Percentiles rank a stretch among this genome's conserved stretches.
phyloP scores from a whole-genome alignment of 2,329 filamentous ascomycete genomes.

The Verticillium isaacii region DNA sequence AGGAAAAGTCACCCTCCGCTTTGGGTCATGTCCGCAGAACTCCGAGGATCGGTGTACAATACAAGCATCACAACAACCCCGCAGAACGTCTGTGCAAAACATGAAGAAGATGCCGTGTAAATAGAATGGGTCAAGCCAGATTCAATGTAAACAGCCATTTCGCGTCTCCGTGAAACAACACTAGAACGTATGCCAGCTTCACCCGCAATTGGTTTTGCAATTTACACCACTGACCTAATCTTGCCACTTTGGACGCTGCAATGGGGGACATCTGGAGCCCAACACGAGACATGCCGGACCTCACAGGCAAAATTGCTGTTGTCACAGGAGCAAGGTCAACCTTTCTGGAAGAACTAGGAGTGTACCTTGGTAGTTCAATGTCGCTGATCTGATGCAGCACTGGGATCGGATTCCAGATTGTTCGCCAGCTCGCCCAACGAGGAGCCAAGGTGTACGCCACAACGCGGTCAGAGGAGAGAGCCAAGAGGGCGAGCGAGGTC shows the following conservation, averaged over 20 bases:
- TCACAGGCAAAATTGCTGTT: conserved; percentile 16
- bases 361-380: background rate
- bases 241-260: background rate
- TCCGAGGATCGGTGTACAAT: background rate
- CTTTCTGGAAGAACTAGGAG: background rate
- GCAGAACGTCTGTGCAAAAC: background rate
- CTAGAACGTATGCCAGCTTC: background rate
- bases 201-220: background rate
- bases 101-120: background rate
- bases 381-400: conserved; percentile 4
- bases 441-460: conserved; percentile 20
- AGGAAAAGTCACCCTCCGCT: background rate
- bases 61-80: background rate
- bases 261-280: conserved; percentile 2
- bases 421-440: conserved; percentile 15
- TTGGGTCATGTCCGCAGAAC: background rate
- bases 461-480: conserved; percentile 15
- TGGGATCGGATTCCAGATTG: conserved; percentile 17
- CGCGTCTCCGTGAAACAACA: background rate
- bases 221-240: background rate
- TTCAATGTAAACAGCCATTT: background rate
- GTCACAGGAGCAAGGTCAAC: conserved; percentile 20
- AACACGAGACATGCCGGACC: conserved; percentile 7
- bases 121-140: background rate
- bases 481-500: conserved; percentile 1